These are phyloP conservation scores for Leccinum huronense DNA, from an alignment of 1,284 basidiomycete genomes.

Conservation along the genomic window DNA sequence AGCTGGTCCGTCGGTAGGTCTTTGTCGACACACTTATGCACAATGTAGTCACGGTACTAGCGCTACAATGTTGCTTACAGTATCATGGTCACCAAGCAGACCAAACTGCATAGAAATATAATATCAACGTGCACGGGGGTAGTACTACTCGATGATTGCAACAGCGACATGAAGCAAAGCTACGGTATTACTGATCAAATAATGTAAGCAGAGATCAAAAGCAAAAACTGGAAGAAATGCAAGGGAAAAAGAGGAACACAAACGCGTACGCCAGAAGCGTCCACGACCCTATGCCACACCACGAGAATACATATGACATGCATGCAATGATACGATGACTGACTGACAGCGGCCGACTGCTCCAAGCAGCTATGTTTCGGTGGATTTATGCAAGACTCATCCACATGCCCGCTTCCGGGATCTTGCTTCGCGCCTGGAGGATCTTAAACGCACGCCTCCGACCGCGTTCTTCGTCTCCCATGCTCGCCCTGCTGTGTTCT, in stretches of 20 bases:
- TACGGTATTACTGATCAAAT: conserved; percentile 37
- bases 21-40: background rate
- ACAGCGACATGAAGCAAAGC: conserved; percentile 35
- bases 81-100: background rate
- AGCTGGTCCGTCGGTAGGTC: background rate
- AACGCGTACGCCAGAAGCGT: conserved; percentile 15
- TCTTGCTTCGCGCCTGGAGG: conserved; percentile 55
- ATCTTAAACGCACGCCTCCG: conserved; percentile 63
- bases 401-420: conserved; percentile 74
- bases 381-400: conserved; percentile 57
- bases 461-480: conserved; percentile 42
- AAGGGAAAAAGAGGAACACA: background rate
- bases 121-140: conserved; percentile 19
- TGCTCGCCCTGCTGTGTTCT: conserved; percentile 27
- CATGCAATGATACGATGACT: background rate
- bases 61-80: background rate
- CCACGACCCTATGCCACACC: conserved; percentile 13
- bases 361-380: background rate
- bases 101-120: conserved; percentile 12
- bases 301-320: conserved; percentile 1
- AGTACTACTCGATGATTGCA: conserved; percentile 24
- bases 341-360: background rate
- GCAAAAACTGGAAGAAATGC: background rate
- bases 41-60: background rate
- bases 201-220: conserved; percentile 25